Conservation (phyloP, 257 asterid species). For the Jaltomata sinuosa region DNA sequence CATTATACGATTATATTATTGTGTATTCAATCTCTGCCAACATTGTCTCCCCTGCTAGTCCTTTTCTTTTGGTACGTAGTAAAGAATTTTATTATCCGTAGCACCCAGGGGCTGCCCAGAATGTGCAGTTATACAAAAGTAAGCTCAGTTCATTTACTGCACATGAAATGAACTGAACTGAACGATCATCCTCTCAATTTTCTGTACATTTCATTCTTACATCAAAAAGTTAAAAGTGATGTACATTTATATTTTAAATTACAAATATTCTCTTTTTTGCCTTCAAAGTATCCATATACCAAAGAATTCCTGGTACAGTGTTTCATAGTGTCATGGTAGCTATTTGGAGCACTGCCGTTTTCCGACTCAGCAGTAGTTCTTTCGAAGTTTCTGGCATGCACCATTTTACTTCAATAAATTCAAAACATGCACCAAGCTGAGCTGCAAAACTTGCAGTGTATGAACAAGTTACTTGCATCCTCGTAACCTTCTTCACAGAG, state of each 20-base stretch:
- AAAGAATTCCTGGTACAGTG: background rate
- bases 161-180: background rate
- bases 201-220: background rate
- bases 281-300: background rate
- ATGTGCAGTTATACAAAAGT: background rate
- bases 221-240: background rate
- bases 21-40: background rate
- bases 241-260: background rate
- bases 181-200: background rate
- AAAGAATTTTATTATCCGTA: background rate
- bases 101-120: background rate
- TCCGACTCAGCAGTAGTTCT: background rate
- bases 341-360: background rate
- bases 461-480: background rate
- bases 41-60: background rate
- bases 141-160: background rate
- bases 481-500: background rate
- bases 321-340: background rate
- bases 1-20: background rate
- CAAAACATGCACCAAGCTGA: background rate
- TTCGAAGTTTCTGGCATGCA: background rate
- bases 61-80: background rate
- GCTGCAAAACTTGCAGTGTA: background rate
- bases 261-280: background rate
- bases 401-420: background rate